phyloP scores from a whole-genome alignment of 2,329 filamentous ascomycete species.

The Penicillium hordei region DNA sequence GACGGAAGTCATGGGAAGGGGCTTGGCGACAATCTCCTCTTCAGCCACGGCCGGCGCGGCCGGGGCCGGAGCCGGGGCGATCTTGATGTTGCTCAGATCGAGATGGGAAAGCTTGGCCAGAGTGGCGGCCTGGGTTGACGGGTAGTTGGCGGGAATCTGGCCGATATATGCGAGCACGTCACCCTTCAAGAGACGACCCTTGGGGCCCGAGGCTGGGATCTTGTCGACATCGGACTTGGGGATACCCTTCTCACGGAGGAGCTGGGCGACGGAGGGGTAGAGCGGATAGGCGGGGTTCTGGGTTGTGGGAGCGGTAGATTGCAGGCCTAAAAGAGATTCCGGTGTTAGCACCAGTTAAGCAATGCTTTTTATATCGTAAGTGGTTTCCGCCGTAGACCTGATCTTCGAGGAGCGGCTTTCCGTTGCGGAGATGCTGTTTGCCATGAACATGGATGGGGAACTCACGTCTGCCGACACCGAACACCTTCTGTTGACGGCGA shows the following conservation, averaged over 20 bases:
- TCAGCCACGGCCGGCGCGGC: slow-evolving; percentile 40
- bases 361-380: background rate
- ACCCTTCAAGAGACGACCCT: slow-evolving; percentile 87
- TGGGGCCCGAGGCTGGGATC: slow-evolving; percentile 84
- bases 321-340: slow-evolving; percentile 29
- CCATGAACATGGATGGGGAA: slow-evolving; percentile 17
- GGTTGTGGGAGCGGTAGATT: slow-evolving; percentile 35
- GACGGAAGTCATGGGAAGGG: slow-evolving; percentile 46
- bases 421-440: background rate
- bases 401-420: slow-evolving; percentile 2
- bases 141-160: slow-evolving; percentile 69
- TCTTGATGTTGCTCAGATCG: slow-evolving; percentile 93
- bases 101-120: slow-evolving; percentile 78
- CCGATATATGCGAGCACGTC: slow-evolving; percentile 91
- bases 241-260: slow-evolving; percentile 77
- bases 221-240: slow-evolving; percentile 72
- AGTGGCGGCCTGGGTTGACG: slow-evolving; percentile 67
- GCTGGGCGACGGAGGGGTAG: slow-evolving; percentile 75
- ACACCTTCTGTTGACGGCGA: slow-evolving; percentile 35
- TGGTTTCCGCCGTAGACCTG: background rate
- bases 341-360: slow-evolving; percentile 8
- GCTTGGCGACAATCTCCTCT: slow-evolving; percentile 28
- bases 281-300: slow-evolving; percentile 51
- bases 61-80: slow-evolving; percentile 53
- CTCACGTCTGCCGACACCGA: slow-evolving; percentile 37